Evolutionary conservation across 257 asterid genomes (phyloP).

Genomic region (Catharanthus roseus): DNA sequence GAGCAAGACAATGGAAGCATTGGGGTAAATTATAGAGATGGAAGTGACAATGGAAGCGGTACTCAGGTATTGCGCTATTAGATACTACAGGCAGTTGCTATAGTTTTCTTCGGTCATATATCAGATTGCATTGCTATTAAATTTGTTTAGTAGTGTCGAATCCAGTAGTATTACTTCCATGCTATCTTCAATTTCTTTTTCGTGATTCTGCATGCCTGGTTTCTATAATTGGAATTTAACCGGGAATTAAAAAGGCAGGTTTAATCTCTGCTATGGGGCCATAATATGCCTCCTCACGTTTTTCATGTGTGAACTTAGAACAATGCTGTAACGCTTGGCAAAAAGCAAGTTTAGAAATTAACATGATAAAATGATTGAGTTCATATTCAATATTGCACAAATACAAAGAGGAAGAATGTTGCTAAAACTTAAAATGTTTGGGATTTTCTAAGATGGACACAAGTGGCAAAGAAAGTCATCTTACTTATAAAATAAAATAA

Average conservation of each 20-base stretch:
- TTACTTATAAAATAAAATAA: neutral
- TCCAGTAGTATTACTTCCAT: neutral
- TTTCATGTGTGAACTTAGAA: no score
- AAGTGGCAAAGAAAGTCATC: neutral
- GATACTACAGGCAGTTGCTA: no score
- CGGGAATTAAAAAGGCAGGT: neutral
- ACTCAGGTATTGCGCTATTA: constrained; percentile 33
- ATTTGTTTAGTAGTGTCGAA: neutral
- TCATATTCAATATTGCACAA: neutral
- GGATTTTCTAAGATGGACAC: neutral
- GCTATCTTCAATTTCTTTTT: neutral
- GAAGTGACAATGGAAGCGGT: constrained; percentile 50
- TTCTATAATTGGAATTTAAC: neutral
- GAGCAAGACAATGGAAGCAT: constrained; percentile 38
- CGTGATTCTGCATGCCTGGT: neutral
- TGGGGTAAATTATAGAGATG: constrained; percentile 29
- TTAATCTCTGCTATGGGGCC: neutral
- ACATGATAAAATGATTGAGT: no score
- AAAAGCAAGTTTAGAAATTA: no score
- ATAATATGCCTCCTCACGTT: neutral
- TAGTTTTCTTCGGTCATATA: neutral
- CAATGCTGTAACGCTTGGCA: no score
- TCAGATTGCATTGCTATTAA: neutral
- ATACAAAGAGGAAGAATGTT: neutral
- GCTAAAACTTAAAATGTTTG: neutral